phyloP scores from a whole-genome alignment of 1,139 yeast genomes.

The Sugiyamaella castrensis region DNA sequence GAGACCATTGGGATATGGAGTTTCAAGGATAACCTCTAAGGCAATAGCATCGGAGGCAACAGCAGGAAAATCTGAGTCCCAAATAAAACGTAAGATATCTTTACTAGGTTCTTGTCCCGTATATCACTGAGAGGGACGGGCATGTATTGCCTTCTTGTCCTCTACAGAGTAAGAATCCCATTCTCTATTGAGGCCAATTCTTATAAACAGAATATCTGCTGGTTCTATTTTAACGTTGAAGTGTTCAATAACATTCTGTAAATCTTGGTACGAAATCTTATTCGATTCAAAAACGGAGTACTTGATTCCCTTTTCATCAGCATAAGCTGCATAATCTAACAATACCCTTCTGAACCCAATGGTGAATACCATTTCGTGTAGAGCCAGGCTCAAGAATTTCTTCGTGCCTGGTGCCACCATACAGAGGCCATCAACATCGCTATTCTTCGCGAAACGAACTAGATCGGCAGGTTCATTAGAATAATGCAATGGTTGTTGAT shows the following conservation, averaged over 20 bases:
- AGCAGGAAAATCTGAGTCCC: slow-evolving; percentile 32
- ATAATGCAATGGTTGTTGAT: slow-evolving; percentile 21
- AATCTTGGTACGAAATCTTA: slow-evolving; percentile 26
- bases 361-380: slow-evolving; percentile 33
- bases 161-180: slow-evolving; percentile 28
- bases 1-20: slow-evolving; percentile 24
- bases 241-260: slow-evolving; percentile 26
- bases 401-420: slow-evolving; percentile 29
- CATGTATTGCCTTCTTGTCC: slow-evolving; percentile 8
- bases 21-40: slow-evolving; percentile 26
- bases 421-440: slow-evolving; percentile 22
- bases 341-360: slow-evolving; percentile 34
- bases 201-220: slow-evolving; percentile 33
- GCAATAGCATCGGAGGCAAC: slow-evolving; percentile 33
- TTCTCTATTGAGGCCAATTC: slow-evolving; percentile 34
- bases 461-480: slow-evolving; percentile 9
- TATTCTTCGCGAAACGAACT: slow-evolving; percentile 8
- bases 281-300: slow-evolving; percentile 29
- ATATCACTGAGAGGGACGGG: slow-evolving; percentile 10
- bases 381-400: slow-evolving; percentile 25
- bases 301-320: slow-evolving; percentile 26
- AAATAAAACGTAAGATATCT: slow-evolving; percentile 27
- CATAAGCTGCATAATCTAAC: slow-evolving; percentile 34
- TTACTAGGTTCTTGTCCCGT: slow-evolving; percentile 28
- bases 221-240: slow-evolving; percentile 26